Conservation (phyloP, 2,329 filamentous ascomycete genomes). For the Xylaria sp. region DNA sequence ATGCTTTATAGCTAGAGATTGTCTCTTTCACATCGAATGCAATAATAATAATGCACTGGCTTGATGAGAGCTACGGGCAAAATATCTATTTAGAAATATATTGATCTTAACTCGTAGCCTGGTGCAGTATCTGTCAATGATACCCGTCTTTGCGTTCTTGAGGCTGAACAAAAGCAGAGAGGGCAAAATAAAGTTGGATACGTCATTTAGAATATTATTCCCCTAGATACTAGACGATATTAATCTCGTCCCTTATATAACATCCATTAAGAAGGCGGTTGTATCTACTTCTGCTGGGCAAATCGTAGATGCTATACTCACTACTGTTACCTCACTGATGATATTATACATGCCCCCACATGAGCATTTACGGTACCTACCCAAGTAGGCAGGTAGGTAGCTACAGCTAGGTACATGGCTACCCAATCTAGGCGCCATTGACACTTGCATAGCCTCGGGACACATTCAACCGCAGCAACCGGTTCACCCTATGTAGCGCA, state of each 20-base stretch:
- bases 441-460: constrained; percentile 20
- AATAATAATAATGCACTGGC: not conserved
- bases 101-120: no score
- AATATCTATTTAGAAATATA: not conserved
- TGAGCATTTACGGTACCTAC: constrained; percentile 7
- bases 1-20: not conserved
- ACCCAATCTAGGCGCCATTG: no score
- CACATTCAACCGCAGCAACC: constrained; percentile 28
- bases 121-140: not conserved
- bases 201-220: no score
- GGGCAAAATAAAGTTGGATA: no score
- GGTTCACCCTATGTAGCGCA: constrained; percentile 4
- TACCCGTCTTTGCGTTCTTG: no score
- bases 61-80: not conserved
- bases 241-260: no score
- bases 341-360: not conserved
- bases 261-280: no score
- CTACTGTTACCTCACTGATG: not conserved
- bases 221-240: no score
- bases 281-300: no score
- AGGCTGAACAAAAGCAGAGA: no score
- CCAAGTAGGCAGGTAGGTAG: constrained; percentile 29
- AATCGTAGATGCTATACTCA: no score
- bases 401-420: not conserved
- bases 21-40: not conserved